Evolutionary conservation across 2,329 filamentous ascomycete genomes (phyloP), one percentile per base, ranked within the genome.

Genomic region (Monilinia fructicola): DNA sequence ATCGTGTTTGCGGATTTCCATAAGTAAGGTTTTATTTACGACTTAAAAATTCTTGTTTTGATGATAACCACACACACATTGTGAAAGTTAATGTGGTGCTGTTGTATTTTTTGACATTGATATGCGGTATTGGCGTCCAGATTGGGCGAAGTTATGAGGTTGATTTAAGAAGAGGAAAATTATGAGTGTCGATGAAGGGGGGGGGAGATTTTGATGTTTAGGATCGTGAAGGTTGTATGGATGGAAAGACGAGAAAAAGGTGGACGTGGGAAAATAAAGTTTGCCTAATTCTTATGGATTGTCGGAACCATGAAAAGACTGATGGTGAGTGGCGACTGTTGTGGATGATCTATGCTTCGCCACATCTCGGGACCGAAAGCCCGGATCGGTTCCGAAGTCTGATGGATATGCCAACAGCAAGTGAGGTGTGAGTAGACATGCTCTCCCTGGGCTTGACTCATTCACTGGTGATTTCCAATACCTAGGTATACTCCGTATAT

Each of bases 1-100:
- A 60, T 60, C 44, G 56, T 38, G 21, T 50, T 50, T 38, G 7
- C 28, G 56, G 28, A 60, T 48, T 60, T 12, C 42, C 56, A 60
- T 60, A 10, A 3, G 14, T 11, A 40, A 40, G 12, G 4, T 14
- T 40, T 23, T 21, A 48, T 35, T 48, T 31, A 23, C 26, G 11
- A 48, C 6, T 16, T 4, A 7, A 35, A 23, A 35, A 35, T 10
- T 35, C 18, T 48, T 11, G 10, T 35, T 59, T 1, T 1, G 26
- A 26, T 6, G 4, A 10, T 16, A 59, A 16, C 40, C 18, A 21
- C 3, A 42, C 3, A 42, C 18, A 18, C 21, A 16, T 14, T 3
- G 52, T 7, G 21, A 53, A 28, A 18, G n/a, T 40, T 62, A 42
- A 21, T 55, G 61, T 44, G 48, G 38, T 35, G 23, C 38, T 60